These are phyloP conservation scores for Auricularia sp. DNA, from an alignment of 768 basidiomycete genomes.

Conservation along the genomic window DNA sequence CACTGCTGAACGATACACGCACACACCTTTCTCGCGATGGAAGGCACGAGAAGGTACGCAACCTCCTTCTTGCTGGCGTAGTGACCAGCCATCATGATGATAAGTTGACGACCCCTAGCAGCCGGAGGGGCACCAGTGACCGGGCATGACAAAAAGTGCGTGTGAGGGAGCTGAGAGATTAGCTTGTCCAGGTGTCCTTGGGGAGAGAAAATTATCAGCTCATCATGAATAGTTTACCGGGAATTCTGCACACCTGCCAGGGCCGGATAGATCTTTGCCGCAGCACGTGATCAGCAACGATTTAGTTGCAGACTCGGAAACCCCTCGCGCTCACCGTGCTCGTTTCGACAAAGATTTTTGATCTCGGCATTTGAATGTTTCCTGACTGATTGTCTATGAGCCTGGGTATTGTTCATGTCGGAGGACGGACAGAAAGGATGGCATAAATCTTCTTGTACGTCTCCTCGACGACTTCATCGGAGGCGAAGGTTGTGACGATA, in stretches of 20 bases:
- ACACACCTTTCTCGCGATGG: slow-evolving; percentile 53
- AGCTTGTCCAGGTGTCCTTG: slow-evolving; percentile 61
- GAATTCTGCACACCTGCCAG: slow-evolving; percentile 31
- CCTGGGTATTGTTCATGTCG: no score
- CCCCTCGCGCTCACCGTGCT: slow-evolving; percentile 47
- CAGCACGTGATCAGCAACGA: not conserved
- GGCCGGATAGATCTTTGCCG: slow-evolving; percentile 41
- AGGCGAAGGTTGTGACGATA: slow-evolving; percentile 62
- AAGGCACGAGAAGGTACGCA: slow-evolving; percentile 67
- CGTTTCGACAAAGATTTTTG: slow-evolving; percentile 78
- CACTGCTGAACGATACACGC: not conserved
- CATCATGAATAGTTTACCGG: not conserved
- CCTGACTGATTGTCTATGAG: no score
- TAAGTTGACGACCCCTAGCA: slow-evolving; percentile 54
- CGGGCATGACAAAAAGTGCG: slow-evolving; percentile 63
- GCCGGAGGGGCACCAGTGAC: slow-evolving; percentile 50
- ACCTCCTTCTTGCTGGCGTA: slow-evolving; percentile 74
- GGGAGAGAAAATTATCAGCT: not conserved
- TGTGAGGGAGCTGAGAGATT: slow-evolving; percentile 46
- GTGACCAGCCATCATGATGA: slow-evolving; percentile 75
- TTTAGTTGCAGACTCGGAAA: not conserved
- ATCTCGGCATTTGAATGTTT: slow-evolving; percentile 22
- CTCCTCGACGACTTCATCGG: slow-evolving; percentile 57
- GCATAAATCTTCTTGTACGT: slow-evolving; percentile 53
- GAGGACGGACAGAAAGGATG: slow-evolving; percentile 39